Percentiles rank a stretch among this genome's conserved stretches.
These are phyloP conservation scores for Corchorus capsularis DNA, from an alignment of 345 rosid species.

Conservation along the genomic window DNA sequence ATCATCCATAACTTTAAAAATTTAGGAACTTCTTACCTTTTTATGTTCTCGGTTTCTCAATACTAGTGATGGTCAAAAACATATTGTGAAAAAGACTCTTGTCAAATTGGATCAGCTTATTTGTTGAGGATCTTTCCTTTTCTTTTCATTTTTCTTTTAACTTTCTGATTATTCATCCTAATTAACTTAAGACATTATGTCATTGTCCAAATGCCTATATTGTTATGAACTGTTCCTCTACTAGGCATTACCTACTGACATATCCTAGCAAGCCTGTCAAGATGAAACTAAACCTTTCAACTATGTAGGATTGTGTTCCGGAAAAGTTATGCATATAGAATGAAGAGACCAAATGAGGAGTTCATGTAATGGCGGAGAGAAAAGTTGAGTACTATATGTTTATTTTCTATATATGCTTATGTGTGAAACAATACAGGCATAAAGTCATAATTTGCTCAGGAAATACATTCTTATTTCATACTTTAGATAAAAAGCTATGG, in stretches of 20 bases:
- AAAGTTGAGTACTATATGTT: background rate
- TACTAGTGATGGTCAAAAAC: too few species aligned
- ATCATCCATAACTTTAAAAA: background rate
- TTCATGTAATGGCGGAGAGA: background rate
- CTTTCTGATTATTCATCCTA: too few species aligned
- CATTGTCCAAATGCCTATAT: background rate
- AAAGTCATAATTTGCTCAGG: background rate
- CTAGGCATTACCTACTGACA: background rate
- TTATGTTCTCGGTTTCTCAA: too few species aligned
- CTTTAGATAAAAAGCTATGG: background rate
- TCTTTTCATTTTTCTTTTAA: too few species aligned
- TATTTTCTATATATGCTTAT: too few species aligned
- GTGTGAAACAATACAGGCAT: background rate
- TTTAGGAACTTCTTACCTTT: too few species aligned
- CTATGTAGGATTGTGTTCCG: background rate
- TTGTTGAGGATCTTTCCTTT: too few species aligned
- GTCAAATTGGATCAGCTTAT: too few species aligned
- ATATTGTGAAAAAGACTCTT: too few species aligned
- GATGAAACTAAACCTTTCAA: background rate
- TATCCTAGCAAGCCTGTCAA: background rate
- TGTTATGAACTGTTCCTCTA: background rate
- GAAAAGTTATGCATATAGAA: background rate
- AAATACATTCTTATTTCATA: background rate
- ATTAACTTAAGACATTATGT: too few species aligned
- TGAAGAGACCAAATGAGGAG: background rate